Conservation (phyloP, 352 stramenopile genomes). For the Pythium aquatile region DNA sequence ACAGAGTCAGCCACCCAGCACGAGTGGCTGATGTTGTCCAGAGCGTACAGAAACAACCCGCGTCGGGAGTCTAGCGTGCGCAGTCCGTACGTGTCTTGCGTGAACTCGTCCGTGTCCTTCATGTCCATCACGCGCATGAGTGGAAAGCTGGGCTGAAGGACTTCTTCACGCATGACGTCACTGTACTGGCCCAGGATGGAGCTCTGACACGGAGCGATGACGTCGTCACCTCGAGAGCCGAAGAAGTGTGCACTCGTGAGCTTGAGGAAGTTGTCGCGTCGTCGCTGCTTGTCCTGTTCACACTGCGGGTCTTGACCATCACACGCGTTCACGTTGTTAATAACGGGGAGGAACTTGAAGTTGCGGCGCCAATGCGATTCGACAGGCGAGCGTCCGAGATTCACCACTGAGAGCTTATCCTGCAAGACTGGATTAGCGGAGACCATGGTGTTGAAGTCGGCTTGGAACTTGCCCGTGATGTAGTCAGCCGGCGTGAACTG, state of each 20-base stretch:
- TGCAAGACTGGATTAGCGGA: conserved; percentile 29
- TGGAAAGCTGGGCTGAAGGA: conserved; percentile 32
- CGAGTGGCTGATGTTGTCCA: conserved; percentile 28
- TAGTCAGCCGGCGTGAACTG: conserved; percentile 26
- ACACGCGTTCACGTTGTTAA: conserved; percentile 46
- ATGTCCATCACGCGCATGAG: conserved; percentile 33
- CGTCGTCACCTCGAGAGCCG: conserved; percentile 29
- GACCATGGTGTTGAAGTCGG: conserved; percentile 30
- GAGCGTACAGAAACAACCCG: conserved; percentile 25
- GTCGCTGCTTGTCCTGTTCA: conserved; percentile 26
- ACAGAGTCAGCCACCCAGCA: conserved; percentile 34
- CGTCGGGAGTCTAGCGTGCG: conserved; percentile 29
- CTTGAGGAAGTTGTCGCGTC: conserved; percentile 32
- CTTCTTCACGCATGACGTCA: conserved; percentile 27
- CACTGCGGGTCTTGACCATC: conserved; percentile 19
- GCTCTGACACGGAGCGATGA: conserved; percentile 39
- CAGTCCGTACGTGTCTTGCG: conserved; percentile 37
- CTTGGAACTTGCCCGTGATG: conserved; percentile 33
- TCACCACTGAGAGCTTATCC: conserved; percentile 36
- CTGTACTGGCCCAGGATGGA: conserved; percentile 35
- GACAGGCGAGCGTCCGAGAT: conserved; percentile 36
- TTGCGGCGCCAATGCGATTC: conserved; percentile 24
- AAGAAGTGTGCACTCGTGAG: conserved; percentile 36
- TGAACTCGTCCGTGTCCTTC: conserved; percentile 39
- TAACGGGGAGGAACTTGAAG: conserved; percentile 34